Percentiles rank a stretch among this genome's conserved stretches.
Evolutionary conservation across 2,329 filamentous ascomycete species (phyloP).

Genomic region (Botrytis medusae): DNA sequence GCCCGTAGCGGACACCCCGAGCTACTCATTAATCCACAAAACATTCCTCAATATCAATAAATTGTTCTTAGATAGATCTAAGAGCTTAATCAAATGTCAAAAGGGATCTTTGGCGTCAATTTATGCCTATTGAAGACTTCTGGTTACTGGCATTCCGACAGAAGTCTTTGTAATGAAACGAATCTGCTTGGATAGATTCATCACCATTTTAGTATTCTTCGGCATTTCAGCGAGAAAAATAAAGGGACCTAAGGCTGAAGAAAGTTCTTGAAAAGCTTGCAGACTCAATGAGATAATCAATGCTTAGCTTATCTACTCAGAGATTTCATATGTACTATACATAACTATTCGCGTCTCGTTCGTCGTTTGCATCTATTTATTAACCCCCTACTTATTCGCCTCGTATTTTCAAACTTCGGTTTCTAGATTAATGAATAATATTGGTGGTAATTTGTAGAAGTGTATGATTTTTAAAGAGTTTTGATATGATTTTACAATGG

Average conservation of each 20-base stretch:
- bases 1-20: too few relatives aligned
- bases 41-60: too few relatives aligned
- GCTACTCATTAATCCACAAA: too few relatives aligned
- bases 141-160: neutral
- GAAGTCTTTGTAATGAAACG: neutral
- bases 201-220: too few relatives aligned
- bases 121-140: neutral
- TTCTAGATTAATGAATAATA: neutral
- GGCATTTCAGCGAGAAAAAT: neutral
- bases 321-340: neutral
- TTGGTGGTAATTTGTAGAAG: accelerated
- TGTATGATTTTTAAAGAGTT: neutral
- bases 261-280: accelerated
- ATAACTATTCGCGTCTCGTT: neutral
- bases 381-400: neutral
- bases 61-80: too few relatives aligned
- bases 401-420: too few relatives aligned
- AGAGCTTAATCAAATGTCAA: too few relatives aligned
- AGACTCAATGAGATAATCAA: neutral
- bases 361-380: accelerated
- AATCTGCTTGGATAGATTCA: neutral
- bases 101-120: accelerated
- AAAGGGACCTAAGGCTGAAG: accelerated
- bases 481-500: too few relatives aligned
- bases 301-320: neutral